Evolutionary conservation across 108 stramenopile genomes (phyloP), one percentile per base, ranked within the genome.

Genomic region (Epithemia pelagica): DNA sequence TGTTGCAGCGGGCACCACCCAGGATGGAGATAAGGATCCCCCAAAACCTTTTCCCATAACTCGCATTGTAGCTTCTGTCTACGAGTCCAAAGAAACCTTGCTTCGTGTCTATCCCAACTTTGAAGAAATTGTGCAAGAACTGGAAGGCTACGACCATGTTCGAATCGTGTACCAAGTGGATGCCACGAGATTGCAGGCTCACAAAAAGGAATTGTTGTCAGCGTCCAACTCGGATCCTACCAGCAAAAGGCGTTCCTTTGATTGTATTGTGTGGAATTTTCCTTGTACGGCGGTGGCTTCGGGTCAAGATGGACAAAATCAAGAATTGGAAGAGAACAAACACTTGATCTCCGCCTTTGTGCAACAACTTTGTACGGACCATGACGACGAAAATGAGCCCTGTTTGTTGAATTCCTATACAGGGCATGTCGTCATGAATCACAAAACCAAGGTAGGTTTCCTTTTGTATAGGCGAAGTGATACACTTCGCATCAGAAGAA

Each of bases 221-320:
- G 30, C 21, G 10, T 30, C 68, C 56, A 73, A n/a, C 30, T 5
- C 56, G 52, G 26, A 37, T 52, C 15, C 68, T 29, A 28, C 23
- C 59, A n/a, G n/a, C n/a, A n/a, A n/a, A n/a, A n/a, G n/a, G n/a
- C n/a, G n/a, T n/a, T n/a, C n/a, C n/a, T 95, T 80, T 75, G 76
- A 92, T 73, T 63, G 89, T 56, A 87, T 96, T 55, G 75, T 84
- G 52, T 96, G 92, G 89, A 96, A 94, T 62, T 96, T 96, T 71
- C 95, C 95, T 15, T 96, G 95, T 73, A 84, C 87, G 0, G 87
- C 90, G 27, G 83, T 87, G 60, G 71, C 63, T 1, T 71, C 54
- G 2, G 95, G 95, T 10, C 80, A 87, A 76, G 95, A 96, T 77
- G 95, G 93, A n/a, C 92, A 96, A 70, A 89, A 91, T 62, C 65